Conservation (phyloP, 1,284 basidiomycete genomes). For the Melampsora americana region DNA sequence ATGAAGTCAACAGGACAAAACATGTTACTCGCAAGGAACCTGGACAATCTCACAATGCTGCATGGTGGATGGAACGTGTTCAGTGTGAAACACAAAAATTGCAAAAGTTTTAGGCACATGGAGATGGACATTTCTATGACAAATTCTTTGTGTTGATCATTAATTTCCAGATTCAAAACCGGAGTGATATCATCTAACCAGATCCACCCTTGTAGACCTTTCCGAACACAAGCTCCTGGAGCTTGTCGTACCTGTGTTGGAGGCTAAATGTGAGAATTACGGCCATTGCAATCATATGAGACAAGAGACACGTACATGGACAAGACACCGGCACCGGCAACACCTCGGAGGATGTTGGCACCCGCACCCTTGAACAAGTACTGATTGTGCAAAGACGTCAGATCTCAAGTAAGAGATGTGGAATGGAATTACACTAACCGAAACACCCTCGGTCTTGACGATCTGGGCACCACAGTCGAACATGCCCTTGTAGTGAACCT, state of each 20-base stretch:
- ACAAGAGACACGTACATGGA: conserved; percentile 66
- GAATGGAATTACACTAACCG: conserved; percentile 56
- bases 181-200: conserved; percentile 26
- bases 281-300: background rate
- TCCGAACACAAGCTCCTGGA: conserved; percentile 44
- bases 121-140: background rate
- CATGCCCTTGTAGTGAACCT: conserved; percentile 57
- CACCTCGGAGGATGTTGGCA: conserved; percentile 97
- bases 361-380: conserved; percentile 62
- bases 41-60: no score
- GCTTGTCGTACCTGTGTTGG: conserved; percentile 43
- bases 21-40: no score
- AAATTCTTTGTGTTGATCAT: background rate
- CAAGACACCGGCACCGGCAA: conserved; percentile 94
- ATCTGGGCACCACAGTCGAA: conserved; percentile 68
- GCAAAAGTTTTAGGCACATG: background rate
- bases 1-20: no score
- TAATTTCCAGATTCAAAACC: background rate
- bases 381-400: conserved; percentile 7
- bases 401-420: conserved; percentile 10
- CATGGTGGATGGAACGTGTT: no score
- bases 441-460: conserved; percentile 74
- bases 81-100: background rate
- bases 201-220: conserved; percentile 45
- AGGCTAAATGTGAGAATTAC: no score